Percentiles rank a stretch among this genome's conserved stretches.
Conservation (phyloP, 805 yeast genomes). For the Hanseniaspora meyeri region DNA sequence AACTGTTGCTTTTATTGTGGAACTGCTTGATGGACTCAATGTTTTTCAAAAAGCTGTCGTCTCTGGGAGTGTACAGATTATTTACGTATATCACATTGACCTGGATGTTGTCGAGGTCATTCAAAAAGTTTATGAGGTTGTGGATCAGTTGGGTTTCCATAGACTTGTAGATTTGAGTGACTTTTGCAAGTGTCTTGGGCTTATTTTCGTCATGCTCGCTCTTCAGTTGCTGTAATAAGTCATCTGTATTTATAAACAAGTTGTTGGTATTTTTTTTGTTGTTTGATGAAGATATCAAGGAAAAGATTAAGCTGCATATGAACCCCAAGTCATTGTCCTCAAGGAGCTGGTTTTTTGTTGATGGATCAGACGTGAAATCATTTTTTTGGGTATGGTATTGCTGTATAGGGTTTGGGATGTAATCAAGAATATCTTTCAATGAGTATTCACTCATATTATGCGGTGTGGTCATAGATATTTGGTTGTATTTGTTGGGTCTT, state of each 20-base stretch:
- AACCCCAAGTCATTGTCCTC: neutral
- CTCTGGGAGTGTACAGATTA: constrained; percentile 3
- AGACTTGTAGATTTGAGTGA: neutral
- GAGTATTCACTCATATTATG: neutral
- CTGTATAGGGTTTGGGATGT: neutral
- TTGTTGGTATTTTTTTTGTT: constrained; percentile 3
- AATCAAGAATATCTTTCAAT: neutral
- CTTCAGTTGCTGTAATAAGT: neutral
- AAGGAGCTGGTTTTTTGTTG: neutral
- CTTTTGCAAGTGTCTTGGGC: neutral
- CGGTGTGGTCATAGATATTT: no score
- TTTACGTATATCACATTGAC: constrained; percentile 6
- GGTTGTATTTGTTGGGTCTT: neutral
- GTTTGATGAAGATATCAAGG: constrained; percentile 2
- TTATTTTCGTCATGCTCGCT: neutral
- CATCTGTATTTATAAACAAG: constrained; percentile 8
- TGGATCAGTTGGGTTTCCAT: neutral
- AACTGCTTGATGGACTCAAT: neutral
- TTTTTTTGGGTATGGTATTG: neutral
- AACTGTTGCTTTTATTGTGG: neutral
- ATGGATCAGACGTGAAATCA: neutral
- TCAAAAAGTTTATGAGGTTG: neutral
- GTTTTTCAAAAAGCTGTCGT: constrained; percentile 8
- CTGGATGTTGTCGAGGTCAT: neutral
- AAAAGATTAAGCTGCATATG: neutral